Percentiles rank a stretch among this genome's conserved stretches.
These are phyloP conservation scores for Candida sanyiensis DNA, from an alignment of 805 yeast species.

Conservation along the genomic window DNA sequence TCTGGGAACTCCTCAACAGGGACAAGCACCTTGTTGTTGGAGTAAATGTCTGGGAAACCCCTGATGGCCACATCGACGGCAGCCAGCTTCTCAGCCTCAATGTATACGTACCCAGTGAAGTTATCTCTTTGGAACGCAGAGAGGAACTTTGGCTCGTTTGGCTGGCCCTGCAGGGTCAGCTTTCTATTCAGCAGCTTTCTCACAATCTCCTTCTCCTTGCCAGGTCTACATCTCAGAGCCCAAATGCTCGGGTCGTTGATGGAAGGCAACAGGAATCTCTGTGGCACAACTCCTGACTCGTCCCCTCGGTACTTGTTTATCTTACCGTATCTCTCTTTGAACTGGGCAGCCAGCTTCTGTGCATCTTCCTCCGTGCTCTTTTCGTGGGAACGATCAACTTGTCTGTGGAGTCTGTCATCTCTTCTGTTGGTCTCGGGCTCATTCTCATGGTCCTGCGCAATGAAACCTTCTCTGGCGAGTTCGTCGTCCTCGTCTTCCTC, in stretches of 20 bases:
- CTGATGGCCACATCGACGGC: slow-evolving; percentile 85
- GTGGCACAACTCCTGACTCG: slow-evolving; percentile 81
- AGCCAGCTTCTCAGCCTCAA: slow-evolving; percentile 90
- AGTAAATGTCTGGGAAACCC: slow-evolving; percentile 84
- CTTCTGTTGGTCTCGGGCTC: slow-evolving; percentile 42
- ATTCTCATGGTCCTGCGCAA: slow-evolving; percentile 67
- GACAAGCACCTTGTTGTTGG: slow-evolving; percentile 70
- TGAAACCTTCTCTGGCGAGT: slow-evolving; percentile 73
- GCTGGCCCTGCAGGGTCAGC: slow-evolving; percentile 66
- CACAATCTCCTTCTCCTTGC: slow-evolving; percentile 87
- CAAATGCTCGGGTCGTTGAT: slow-evolving; percentile 95
- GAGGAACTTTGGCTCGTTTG: slow-evolving; percentile 73
- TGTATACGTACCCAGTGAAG: slow-evolving; percentile 84
- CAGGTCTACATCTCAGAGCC: slow-evolving; percentile 91
- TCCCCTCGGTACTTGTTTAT: slow-evolving; percentile 79
- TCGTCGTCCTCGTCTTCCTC: slow-evolving; percentile 96
- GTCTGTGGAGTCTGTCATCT: slow-evolving; percentile 84
- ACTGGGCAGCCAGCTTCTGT: slow-evolving; percentile 84
- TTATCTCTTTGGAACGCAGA: slow-evolving; percentile 93
- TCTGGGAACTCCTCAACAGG: slow-evolving; percentile 96
- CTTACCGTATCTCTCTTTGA: slow-evolving; percentile 88
- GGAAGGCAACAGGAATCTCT: slow-evolving; percentile 87
- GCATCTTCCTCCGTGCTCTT: slow-evolving; percentile 92
- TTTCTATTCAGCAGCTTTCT: slow-evolving; percentile 80
- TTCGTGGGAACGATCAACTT: slow-evolving; percentile 81